A percentile compares a stretch with the other conserved stretches of the same genome.
Evolutionary conservation across 2,329 filamentous ascomycete species (phyloP).

Genomic region (Byssochlamys sp.): DNA sequence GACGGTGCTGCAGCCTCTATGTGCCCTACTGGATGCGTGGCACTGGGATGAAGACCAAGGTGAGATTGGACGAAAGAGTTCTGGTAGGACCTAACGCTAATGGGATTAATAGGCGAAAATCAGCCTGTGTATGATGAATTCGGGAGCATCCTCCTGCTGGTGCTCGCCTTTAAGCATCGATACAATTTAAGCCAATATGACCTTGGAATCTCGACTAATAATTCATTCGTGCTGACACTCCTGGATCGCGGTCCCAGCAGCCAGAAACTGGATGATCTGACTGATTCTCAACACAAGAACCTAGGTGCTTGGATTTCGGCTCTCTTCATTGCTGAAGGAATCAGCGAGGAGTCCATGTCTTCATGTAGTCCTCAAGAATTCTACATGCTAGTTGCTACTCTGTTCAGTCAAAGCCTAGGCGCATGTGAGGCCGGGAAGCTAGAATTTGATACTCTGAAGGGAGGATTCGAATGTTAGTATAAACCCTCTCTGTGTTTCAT

Average conservation of each 20-base stretch:
- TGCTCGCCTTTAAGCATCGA: conserved; percentile 49
- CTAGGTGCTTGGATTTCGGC: conserved; percentile 53
- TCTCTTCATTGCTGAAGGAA: conserved; percentile 53
- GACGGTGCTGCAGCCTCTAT: conserved; percentile 49
- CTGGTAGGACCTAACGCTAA: conserved; percentile 9
- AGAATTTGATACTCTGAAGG: conserved; percentile 49
- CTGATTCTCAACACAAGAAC: conserved; percentile 47
- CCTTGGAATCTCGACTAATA: conserved; percentile 40
- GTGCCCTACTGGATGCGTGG: conserved; percentile 53
- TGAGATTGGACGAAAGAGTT: conserved; percentile 9
- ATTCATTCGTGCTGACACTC: conserved; percentile 49
- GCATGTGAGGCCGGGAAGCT: conserved; percentile 49
- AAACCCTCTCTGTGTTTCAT: conserved; percentile 1
- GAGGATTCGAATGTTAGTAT: conserved; percentile 50
- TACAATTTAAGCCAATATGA: conserved; percentile 46
- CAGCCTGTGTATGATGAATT: conserved; percentile 60
- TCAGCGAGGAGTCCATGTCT: conserved; percentile 56
- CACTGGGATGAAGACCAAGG: conserved; percentile 55
- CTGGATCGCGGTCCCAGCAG: conserved; percentile 39
- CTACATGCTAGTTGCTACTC: conserved; percentile 51
- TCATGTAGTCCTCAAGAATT: conserved; percentile 57
- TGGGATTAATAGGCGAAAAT: conserved; percentile 41
- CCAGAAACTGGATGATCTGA: conserved; percentile 42
- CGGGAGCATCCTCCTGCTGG: conserved; percentile 50
- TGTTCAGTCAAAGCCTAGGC: conserved; percentile 52